A percentile compares a stretch with the other conserved stretches of the same genome.
phyloP scores from a whole-genome alignment of 345 rosid genomes.

The Syzygium grande region DNA sequence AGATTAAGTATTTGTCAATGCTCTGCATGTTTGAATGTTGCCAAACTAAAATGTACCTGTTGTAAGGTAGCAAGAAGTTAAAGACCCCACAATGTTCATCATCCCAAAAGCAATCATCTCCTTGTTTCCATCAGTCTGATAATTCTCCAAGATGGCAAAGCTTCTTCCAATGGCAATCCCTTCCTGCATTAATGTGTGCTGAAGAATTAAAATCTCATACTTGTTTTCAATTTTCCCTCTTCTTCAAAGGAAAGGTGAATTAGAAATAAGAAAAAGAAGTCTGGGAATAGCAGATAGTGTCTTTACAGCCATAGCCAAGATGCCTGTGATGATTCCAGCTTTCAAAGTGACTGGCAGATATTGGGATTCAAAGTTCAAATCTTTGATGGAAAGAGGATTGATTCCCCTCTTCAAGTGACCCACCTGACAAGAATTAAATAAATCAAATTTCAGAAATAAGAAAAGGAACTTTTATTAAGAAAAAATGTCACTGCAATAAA shows the following conservation, averaged over 20 bases:
- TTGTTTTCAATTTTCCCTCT: neutral
- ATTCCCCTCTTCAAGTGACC: constrained; percentile 69
- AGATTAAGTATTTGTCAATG: neutral
- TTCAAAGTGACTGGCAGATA: constrained; percentile 45
- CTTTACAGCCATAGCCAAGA: constrained; percentile 70
- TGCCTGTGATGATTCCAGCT: constrained; percentile 61
- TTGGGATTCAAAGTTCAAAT: constrained; percentile 44
- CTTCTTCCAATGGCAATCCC: constrained; percentile 90
- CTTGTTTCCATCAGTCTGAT: constrained; percentile 88
- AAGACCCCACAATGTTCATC: constrained; percentile 83
- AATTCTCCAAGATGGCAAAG: constrained; percentile 66
- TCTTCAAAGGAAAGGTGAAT: neutral
- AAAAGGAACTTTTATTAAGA: neutral
- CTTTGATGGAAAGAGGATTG: constrained; percentile 52
- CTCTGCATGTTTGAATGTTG: neutral
- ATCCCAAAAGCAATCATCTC: constrained; percentile 89
- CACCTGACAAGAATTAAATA: constrained; percentile 32
- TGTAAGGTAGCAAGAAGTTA: constrained; percentile 88
- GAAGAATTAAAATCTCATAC: neutral
- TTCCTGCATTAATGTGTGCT: constrained; percentile 35
- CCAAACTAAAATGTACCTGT: constrained; percentile 36
- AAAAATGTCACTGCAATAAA: neutral
- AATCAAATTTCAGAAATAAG: neutral
- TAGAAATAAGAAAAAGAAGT: neutral
- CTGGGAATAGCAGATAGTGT: neutral